Evolutionary conservation across 2,329 filamentous ascomycete species (phyloP), one percentile per base, ranked within the genome.

Genomic region (Didymella arachidicola): DNA sequence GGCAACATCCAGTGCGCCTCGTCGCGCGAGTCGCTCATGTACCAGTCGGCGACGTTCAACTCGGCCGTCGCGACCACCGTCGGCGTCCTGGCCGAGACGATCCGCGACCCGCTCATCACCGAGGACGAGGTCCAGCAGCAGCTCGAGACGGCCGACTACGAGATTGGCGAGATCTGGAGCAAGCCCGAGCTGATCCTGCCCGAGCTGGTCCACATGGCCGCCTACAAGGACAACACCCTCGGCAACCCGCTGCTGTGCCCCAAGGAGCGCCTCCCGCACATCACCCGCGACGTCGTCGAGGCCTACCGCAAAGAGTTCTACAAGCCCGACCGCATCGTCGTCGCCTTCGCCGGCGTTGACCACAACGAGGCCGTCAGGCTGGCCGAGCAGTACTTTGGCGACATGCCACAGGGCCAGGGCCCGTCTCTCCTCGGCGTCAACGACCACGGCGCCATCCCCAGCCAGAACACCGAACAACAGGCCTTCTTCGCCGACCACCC

Each of bases 41-140:
- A 99, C 82, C 95, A 99, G 79, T 92, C 93, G 1, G 95, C 95
- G 26, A 97, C 93, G 29, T 99, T 99, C 86, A 99, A 99, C 81
- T 89, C 89, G 26, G 89, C 92, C 18, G 93, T 99, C 8, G 89
- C 91, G 7, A 87, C 87, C 8, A 92, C 94, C 12, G 86, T 96
- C 25, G 92, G 84, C 29, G 80, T 99, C 18, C 86, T 99, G 39
- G 94, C 95, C 59, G 95, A 99, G 77, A 98, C 95, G 30, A 96
- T 99, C 62, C 89, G 92, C 58, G 86, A 96, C 66, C 92, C 95
- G 6, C 78, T 84, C 54, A 89, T 98, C 66, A 96, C 92, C 8
- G 90, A 96, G 26, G 87, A 91, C 19, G 95, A 99, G 78, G 91
- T 99, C 0, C 80, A 84, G 19, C 87, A 93, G 75, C 95, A 99